Evolutionary conservation across 306 rosid species (phyloP).

Genomic region (Citrullus colocynthis): DNA sequence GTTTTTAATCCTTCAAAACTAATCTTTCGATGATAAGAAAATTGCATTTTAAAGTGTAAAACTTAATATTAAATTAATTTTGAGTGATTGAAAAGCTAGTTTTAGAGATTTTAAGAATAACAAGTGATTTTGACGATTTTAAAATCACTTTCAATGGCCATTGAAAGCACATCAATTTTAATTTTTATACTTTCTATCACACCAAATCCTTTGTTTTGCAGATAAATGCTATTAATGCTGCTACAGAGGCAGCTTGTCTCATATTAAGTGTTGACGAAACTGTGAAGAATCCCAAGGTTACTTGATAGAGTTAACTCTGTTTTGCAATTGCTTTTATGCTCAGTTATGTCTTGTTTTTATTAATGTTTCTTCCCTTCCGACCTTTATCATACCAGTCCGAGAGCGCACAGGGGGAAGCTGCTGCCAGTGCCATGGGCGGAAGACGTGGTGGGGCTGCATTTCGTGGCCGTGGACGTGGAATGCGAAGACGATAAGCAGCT

Average conservation of each 20-base stretch:
- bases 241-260: slow-evolving; percentile 97
- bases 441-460: slow-evolving; percentile 75
- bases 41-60: no score
- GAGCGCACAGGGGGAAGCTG: slow-evolving; percentile 99
- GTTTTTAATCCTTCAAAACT: no score
- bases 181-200: not conserved
- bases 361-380: slow-evolving; percentile 3
- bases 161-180: not conserved
- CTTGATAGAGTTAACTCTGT: not conserved
- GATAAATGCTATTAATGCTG: slow-evolving; percentile 97
- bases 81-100: no score
- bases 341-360: not conserved
- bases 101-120: no score
- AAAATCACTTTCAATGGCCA: not conserved
- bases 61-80: no score
- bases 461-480: slow-evolving; percentile 92
- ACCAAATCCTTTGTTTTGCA: slow-evolving; percentile 18
- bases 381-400: slow-evolving; percentile 57
- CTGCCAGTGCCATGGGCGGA: slow-evolving; percentile 96
- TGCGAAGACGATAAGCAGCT: slow-evolving; percentile 55
- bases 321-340: not conserved
- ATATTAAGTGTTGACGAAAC: slow-evolving; percentile 93
- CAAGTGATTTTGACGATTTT: no score
- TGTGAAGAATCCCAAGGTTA: slow-evolving; percentile 89
- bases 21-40: no score